These are phyloP conservation scores for Yamadazyma triangularis DNA, from an alignment of 1,139 yeast species.

Conservation along the genomic window DNA sequence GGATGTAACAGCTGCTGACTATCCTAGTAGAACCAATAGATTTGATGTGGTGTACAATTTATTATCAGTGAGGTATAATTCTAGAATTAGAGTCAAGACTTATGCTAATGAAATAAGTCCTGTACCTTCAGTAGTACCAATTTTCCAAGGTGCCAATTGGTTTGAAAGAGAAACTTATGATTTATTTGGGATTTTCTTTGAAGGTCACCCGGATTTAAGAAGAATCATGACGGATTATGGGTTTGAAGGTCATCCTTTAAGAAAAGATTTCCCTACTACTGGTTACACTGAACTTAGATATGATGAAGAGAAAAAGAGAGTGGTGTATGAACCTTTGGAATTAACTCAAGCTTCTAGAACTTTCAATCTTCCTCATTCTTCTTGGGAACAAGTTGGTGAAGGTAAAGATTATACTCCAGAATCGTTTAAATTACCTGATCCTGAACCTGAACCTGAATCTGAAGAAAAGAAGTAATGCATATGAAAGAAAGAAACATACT, in stretches of 20 bases:
- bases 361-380: conserved; percentile 82
- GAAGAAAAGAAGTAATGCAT: conserved; percentile 28
- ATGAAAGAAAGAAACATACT: neutral
- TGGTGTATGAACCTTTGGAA: conserved; percentile 86
- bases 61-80: conserved; percentile 77
- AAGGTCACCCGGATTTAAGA: conserved; percentile 86
- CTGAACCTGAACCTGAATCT: conserved; percentile 68
- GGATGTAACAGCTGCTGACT: conserved; percentile 86
- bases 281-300: conserved; percentile 88
- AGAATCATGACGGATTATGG: conserved; percentile 92
- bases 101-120: conserved; percentile 80
- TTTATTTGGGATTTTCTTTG: conserved; percentile 81
- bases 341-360: conserved; percentile 90
- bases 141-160: conserved; percentile 85
- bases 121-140: conserved; percentile 70
- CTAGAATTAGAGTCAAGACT: conserved; percentile 85
- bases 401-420: conserved; percentile 84
- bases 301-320: conserved; percentile 87
- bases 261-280: conserved; percentile 91
- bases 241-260: conserved; percentile 86
- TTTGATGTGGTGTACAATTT: conserved; percentile 85
- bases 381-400: conserved; percentile 90
- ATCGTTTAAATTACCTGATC: conserved; percentile 73
- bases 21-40: conserved; percentile 78
- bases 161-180: conserved; percentile 87